phyloP scores from a whole-genome alignment of 495 filamentous ascomycete genomes.

The Aspergillus nanangensis region DNA sequence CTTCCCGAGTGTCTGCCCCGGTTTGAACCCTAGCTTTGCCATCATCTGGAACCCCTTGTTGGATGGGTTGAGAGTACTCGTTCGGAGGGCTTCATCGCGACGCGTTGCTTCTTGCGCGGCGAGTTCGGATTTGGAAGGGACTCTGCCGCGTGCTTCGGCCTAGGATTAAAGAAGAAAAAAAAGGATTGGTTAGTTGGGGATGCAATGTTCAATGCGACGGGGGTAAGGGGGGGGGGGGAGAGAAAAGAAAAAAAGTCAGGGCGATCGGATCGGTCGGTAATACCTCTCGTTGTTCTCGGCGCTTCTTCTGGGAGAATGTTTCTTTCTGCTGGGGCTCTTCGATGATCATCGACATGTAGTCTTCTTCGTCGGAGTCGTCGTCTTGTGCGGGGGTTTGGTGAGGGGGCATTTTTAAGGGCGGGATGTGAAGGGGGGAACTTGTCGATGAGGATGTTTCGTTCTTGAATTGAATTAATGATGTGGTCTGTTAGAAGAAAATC shows the following conservation, averaged over 20 bases:
- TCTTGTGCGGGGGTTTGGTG: constrained; percentile 11
- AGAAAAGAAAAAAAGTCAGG: not conserved
- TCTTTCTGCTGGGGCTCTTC: constrained; percentile 50
- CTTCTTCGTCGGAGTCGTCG: constrained; percentile 50
- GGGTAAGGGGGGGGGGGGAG: not conserved
- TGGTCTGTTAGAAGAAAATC: too few species aligned
- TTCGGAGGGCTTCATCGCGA: constrained; percentile 71
- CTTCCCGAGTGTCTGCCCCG: constrained; percentile 67
- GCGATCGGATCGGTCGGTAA: not conserved
- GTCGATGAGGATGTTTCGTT: not conserved
- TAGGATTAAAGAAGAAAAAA: constrained; percentile 9
- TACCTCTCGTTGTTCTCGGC: constrained; percentile 54
- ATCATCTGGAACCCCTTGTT: constrained; percentile 92
- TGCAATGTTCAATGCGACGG: not conserved
- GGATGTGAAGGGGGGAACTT: not conserved
- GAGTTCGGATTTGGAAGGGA: constrained; percentile 75
- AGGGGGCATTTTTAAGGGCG: not conserved
- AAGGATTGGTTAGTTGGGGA: not conserved
- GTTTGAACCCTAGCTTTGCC: constrained; percentile 88
- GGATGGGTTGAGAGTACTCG: constrained; percentile 58
- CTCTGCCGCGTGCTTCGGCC: constrained; percentile 41
- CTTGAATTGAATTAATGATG: too few species aligned
- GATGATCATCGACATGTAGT: constrained; percentile 64
- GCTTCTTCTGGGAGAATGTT: constrained; percentile 52
- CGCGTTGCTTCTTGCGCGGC: constrained; percentile 61